Base-by-base conservation (phyloP, 768 basidiomycete genomes). In the Pleurotus pulmonarius region DNA sequence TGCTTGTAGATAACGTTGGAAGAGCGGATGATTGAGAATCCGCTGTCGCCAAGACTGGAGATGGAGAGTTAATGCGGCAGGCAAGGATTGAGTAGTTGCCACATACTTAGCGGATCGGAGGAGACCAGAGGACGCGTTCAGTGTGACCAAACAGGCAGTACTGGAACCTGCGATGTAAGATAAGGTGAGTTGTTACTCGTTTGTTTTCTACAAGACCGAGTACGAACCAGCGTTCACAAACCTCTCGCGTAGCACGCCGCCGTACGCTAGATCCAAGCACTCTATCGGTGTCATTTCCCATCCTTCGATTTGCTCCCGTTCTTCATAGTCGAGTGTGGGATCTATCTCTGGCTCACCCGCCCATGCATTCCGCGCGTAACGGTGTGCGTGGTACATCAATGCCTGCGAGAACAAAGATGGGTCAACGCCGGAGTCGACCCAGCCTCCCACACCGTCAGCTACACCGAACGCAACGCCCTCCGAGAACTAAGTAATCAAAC, bases 401-500 rank as follows among this genome's bases (percentile, higher is more conserved):
- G 91, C 83, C 71, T 97, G 94, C 1, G 93, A 87, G 74, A 95
- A 98, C 45, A 95, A 74, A 0, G 92, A 87, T 1, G 92, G 92
- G 70, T 97, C 93, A 52, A 92, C 82, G 13, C 92, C 89, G 24
- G 83, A 81, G 38, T 87, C 83, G 47, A 83, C 80, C 95, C 95
- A 98, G 16, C 94, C 94, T 1, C 94, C 94, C 3, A 97, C 94
- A 16, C 94, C 94, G 63, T 98, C 94, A 39, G 94, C 91, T 4
- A 97, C 83, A 38, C 92, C 93, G 53, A 97, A 77, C 2, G 88
- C 82, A 25, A 91, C 67, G 20, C 90, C 89, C 89, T 92, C 59
- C 44, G 51, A 63, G 45, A 46, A 62, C 46, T 60, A 76, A 29
- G 75, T 73, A 5, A 73, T 72, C 15, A 72, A 60, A 43, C 65